Base-by-base conservation (phyloP, 140 eudicot genomes). In the Anethum foeniculum region DNA sequence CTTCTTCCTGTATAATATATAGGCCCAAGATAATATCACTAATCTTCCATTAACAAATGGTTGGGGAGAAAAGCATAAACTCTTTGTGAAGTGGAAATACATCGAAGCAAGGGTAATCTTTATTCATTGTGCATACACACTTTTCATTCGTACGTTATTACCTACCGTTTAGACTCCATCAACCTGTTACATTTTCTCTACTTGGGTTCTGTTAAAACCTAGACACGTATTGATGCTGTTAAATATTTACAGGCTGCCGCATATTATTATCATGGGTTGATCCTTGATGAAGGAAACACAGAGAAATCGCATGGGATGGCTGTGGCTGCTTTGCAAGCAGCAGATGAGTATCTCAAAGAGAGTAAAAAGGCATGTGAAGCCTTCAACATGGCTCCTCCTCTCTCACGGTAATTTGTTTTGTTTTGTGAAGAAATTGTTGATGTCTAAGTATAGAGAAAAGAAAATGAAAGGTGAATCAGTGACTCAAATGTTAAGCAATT, bases 241-340 rank as follows among this genome's bases (percentile, higher is more conserved):
- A 0, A 14, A 68, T 39, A 74, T 49, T 46, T 86, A 77, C 81
- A 95, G 99, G 99, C 99, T 81, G 95, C 91, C 3, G 99, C 99
- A n/a, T 92, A 94, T 81, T 94, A 94, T 85, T 94, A 92, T 86
- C 98, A 94, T 85, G 98, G 98, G 5, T 83, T 94, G 71, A 95
- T 95, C 80, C 94, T 95, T 39, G 99, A 95, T 48, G 99, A 95
- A 86, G 97, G 97, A 39, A 92, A 92, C 88, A 95, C 99, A 5
- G 97, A 95, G 85, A 95, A 92, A 83, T 92, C 97, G 73, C 99
- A 95, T 81, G 97, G 97, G 71, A 92, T 92, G 96, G 99, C 99
- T 80, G 97, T 92, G 58, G 91, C 99, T 84, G 97, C 97, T 80
- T 85, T 95, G 80, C 93, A 95, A 88, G 99, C 97, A 79, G 97